Evolutionary conservation across 306 rosid species (phyloP).

Genomic region (Cucurbita argyrosperma): DNA sequence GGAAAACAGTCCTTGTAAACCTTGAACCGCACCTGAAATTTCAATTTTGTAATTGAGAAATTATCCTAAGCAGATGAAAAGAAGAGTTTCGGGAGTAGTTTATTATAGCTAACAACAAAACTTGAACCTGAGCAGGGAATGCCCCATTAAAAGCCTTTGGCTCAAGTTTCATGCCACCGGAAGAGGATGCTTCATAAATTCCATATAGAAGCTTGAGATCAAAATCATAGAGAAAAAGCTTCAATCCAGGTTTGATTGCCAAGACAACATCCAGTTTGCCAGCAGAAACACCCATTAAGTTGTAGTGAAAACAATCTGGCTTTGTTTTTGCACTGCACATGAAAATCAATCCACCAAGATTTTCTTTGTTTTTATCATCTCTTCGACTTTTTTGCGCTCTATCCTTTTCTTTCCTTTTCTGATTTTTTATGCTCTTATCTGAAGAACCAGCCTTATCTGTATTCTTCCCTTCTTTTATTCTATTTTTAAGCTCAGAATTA

Average conservation of each 20-base stretch:
- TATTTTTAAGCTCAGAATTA: conserved; percentile 10
- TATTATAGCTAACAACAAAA: neutral
- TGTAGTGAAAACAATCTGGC: conserved; percentile 71
- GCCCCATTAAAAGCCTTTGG: conserved; percentile 76
- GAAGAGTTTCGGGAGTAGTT: neutral
- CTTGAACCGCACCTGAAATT: conserved; percentile 65
- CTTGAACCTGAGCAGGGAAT: conserved; percentile 83
- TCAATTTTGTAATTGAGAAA: conserved; percentile 6
- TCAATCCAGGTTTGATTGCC: conserved; percentile 56
- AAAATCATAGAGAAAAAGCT: conserved; percentile 78
- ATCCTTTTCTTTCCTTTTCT: conserved; percentile 12
- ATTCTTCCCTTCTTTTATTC: conserved; percentile 13
- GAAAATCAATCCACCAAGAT: conserved; percentile 74
- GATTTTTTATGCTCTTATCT: conserved; percentile 15
- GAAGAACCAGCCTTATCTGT: conserved; percentile 17
- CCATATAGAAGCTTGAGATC: conserved; percentile 85
- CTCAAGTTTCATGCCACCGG: conserved; percentile 75
- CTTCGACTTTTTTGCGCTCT: conserved; percentile 12
- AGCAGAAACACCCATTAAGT: conserved; percentile 61
- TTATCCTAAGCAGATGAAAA: conserved; percentile 4
- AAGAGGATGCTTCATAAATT: conserved; percentile 61
- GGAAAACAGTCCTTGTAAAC: conserved; percentile 65
- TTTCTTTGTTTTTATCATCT: conserved; percentile 27
- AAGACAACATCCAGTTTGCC: conserved; percentile 47
- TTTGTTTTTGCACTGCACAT: conserved; percentile 89